phyloP scores from a whole-genome alignment of 352 stramenopile species.

The Phytophthora syringae region DNA sequence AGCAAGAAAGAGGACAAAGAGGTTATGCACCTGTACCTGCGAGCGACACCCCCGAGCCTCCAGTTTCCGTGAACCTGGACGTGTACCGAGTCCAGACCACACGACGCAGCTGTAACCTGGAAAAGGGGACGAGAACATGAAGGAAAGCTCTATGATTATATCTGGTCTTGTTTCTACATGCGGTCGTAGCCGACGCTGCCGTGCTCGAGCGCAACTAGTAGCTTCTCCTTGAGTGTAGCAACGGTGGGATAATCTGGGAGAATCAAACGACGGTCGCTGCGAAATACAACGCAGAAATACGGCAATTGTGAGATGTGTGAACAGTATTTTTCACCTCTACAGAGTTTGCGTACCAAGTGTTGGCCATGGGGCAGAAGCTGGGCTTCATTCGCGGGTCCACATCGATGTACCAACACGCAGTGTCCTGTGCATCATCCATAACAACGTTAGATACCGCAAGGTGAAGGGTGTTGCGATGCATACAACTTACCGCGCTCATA shows the following conservation, averaged over 20 bases:
- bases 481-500: slow-evolving; percentile 56
- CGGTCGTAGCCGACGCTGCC: slow-evolving; percentile 78
- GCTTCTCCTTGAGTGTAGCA: slow-evolving; percentile 62
- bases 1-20: slow-evolving; percentile 36
- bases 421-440: slow-evolving; percentile 46
- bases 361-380: slow-evolving; percentile 68
- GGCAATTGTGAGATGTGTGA: slow-evolving; percentile 11
- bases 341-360: slow-evolving; percentile 62
- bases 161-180: slow-evolving; percentile 51
- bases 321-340: neutral
- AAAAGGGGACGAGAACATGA: too few species aligned
- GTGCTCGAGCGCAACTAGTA: slow-evolving; percentile 63
- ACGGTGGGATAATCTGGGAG: slow-evolving; percentile 66
- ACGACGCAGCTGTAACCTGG: slow-evolving; percentile 49
- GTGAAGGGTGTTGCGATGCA: neutral
- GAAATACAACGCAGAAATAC: slow-evolving; percentile 4
- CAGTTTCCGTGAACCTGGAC: slow-evolving; percentile 67
- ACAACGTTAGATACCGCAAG: neutral
- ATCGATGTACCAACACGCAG: slow-evolving; percentile 73
- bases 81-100: slow-evolving; percentile 54
- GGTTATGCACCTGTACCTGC: slow-evolving; percentile 56
- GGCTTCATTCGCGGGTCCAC: slow-evolving; percentile 55
- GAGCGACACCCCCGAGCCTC: slow-evolving; percentile 12
- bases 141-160: slow-evolving; percentile 17
- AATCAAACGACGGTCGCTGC: slow-evolving; percentile 75